Conservation (phyloP, 2,329 filamentous ascomycete genomes). For the Daldinia eschscholtzii region DNA sequence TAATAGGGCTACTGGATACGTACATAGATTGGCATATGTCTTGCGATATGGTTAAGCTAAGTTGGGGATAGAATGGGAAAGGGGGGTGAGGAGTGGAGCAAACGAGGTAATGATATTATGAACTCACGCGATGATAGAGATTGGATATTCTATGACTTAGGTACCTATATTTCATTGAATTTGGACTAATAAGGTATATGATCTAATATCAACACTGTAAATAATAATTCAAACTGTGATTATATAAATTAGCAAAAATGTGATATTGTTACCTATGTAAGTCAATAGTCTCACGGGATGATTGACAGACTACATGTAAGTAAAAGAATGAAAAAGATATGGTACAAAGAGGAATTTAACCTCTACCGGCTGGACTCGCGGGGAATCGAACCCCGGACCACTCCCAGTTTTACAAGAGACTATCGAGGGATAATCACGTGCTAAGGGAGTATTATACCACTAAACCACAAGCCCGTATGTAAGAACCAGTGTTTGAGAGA, state of each 20-base stretch:
- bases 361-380: conserved; percentile 55
- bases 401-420: no score
- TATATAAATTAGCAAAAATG: neutral
- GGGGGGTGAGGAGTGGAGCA: neutral
- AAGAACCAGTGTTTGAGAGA: conserved; percentile 8
- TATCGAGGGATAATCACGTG: no score
- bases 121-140: conserved; percentile 19
- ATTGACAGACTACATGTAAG: neutral
- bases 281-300: neutral
- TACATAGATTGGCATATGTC: conserved; percentile 4
- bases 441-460: conserved; percentile 48
- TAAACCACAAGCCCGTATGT: conserved; percentile 43
- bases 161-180: neutral
- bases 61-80: conserved; percentile 14
- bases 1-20: neutral
- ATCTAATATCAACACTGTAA: neutral
- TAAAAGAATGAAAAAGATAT: conserved; percentile 10
- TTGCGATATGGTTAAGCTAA: neutral
- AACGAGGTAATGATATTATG: conserved; percentile 18
- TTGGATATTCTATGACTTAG: neutral
- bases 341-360: conserved; percentile 40
- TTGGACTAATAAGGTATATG: neutral
- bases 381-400: conserved; percentile 62
- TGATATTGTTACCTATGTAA: neutral
- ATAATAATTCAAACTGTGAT: neutral